These are phyloP conservation scores for Brettanomyces nanus DNA, from an alignment of 805 yeast species.

Conservation along the genomic window DNA sequence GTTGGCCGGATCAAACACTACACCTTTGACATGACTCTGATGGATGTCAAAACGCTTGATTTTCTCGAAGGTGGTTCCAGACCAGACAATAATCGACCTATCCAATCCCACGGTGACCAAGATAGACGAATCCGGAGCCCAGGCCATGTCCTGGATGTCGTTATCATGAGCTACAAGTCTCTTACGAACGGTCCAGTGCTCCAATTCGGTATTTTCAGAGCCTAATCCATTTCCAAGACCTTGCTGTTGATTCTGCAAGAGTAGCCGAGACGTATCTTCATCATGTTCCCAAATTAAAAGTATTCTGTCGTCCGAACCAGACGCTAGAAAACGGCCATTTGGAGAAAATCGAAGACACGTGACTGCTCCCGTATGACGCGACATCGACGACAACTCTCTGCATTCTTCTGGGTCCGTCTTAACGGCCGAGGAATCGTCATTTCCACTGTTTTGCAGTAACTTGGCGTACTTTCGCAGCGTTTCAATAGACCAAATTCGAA, in stretches of 20 bases:
- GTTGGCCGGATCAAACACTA: slow-evolving; percentile 96
- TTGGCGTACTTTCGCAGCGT: slow-evolving; percentile 37
- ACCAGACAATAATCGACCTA: slow-evolving; percentile 89
- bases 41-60: slow-evolving; percentile 87
- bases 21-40: slow-evolving; percentile 92
- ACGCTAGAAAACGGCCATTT: slow-evolving; percentile 81
- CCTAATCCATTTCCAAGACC: slow-evolving; percentile 31
- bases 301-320: slow-evolving; percentile 93
- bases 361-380: slow-evolving; percentile 94
- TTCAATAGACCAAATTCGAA: slow-evolving; percentile 75
- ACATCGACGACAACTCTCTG: slow-evolving; percentile 79
- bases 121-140: slow-evolving; percentile 93
- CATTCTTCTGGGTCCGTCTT: slow-evolving; percentile 24
- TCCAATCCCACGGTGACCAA: slow-evolving; percentile 93
- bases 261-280: slow-evolving; percentile 47
- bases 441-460: slow-evolving; percentile 15
- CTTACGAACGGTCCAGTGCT: slow-evolving; percentile 91
- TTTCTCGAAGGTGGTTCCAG: slow-evolving; percentile 83
- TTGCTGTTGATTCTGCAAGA: slow-evolving; percentile 21
- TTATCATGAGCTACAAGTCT: slow-evolving; percentile 95
- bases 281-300: slow-evolving; percentile 90
- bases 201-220: slow-evolving; percentile 59
- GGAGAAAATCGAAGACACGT: slow-evolving; percentile 92
- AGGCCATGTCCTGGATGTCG: slow-evolving; percentile 94
- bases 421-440: neutral